Evolutionary conservation across 2,329 filamentous ascomycete genomes (phyloP).

Genomic region (Penicillium verrucosum): DNA sequence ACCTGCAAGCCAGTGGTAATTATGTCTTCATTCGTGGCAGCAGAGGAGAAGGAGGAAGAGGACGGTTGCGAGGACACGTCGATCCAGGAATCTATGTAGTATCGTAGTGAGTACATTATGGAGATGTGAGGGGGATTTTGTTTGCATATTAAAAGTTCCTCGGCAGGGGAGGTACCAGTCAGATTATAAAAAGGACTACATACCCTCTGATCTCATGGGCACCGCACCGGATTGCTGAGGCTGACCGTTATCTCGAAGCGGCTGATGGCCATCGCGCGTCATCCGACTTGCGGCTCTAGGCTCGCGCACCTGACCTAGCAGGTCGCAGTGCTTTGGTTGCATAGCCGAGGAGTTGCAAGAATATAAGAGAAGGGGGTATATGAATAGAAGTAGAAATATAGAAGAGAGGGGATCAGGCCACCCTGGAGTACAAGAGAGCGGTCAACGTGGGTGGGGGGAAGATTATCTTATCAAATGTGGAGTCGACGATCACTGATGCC

Average conservation of each 20-base stretch:
- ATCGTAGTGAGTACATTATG: conserved; percentile 45
- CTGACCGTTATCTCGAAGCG: conserved; percentile 33
- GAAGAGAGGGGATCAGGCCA: conserved; percentile 17
- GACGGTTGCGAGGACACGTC: conserved; percentile 91
- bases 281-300: conserved; percentile 31
- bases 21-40: conserved; percentile 72
- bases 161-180: conserved; percentile 11
- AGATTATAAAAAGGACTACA: conserved; percentile 21
- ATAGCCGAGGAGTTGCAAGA: conserved; percentile 22
- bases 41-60: conserved; percentile 82
- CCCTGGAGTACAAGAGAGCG: conserved; percentile 20
- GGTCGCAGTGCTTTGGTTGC: conserved; percentile 42
- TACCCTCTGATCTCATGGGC: conserved; percentile 45
- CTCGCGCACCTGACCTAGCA: conserved; percentile 37
- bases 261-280: conserved; percentile 34
- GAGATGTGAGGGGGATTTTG: conserved; percentile 8
- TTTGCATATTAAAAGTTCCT: conserved; percentile 22
- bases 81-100: conserved; percentile 83
- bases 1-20: conserved; percentile 84
- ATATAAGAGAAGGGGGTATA: background rate
- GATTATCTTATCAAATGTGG: conserved; percentile 27
- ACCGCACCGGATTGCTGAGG: conserved; percentile 36
- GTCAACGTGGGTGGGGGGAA: conserved; percentile 22
- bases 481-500: conserved; percentile 21
- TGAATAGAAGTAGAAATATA: conserved; percentile 8